These are phyloP conservation scores for Lachnellula suecica DNA, from an alignment of 2,329 filamentous ascomycete genomes.

Conservation along the genomic window DNA sequence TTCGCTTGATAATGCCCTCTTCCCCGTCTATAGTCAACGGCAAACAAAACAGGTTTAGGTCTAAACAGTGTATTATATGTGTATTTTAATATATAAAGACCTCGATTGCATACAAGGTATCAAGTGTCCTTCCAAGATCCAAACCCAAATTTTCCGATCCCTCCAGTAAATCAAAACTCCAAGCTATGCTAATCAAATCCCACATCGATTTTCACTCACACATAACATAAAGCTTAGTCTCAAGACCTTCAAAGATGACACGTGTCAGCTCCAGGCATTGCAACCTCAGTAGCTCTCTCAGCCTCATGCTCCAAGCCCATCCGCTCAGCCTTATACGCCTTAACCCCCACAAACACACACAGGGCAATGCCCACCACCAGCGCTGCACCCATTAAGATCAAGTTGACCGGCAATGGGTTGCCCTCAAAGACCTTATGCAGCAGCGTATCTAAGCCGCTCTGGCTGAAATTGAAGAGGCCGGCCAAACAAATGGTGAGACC, in stretches of 20 bases:
- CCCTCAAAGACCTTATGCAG: constrained; percentile 71
- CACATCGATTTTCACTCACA: too few relatives aligned
- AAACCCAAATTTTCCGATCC: background rate
- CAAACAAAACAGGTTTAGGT: too few relatives aligned
- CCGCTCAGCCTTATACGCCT: constrained; percentile 37
- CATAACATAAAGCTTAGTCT: too few relatives aligned
- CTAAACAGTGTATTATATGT: too few relatives aligned
- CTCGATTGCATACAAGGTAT: background rate
- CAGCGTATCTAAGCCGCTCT: constrained; percentile 75
- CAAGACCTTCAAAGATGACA: constrained; percentile 10
- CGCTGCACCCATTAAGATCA: constrained; percentile 62
- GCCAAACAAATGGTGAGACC: constrained; percentile 85
- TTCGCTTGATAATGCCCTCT: too few relatives aligned
- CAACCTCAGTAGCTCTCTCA: constrained; percentile 37
- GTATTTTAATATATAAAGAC: background rate
- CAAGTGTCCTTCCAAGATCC: background rate
- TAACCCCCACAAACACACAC: constrained; percentile 60
- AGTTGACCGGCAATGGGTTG: constrained; percentile 76
- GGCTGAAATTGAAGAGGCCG: constrained; percentile 80
- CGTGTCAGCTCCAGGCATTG: constrained; percentile 30
- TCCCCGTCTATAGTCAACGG: too few relatives aligned
- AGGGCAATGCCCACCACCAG: constrained; percentile 63
- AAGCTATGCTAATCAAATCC: background rate
- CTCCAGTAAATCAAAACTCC: background rate
- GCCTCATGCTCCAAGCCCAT: constrained; percentile 42